A percentile compares a stretch with the other conserved stretches of the same genome.
Conservation (phyloP, 1,284 basidiomycete genomes). For the Tilletiopsis washingtonensis region DNA sequence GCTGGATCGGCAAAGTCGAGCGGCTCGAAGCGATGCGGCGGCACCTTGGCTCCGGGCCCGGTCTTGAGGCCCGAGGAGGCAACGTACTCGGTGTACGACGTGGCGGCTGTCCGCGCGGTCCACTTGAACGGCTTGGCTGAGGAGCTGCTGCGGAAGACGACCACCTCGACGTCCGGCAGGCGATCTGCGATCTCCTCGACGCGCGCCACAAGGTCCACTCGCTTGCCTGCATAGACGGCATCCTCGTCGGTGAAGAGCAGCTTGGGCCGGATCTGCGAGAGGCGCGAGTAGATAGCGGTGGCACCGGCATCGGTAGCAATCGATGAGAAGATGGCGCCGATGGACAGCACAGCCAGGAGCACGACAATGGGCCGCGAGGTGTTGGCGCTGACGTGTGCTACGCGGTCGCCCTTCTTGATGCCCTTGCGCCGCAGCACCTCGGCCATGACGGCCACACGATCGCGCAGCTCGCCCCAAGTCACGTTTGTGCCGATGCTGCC, state of each 20-base stretch:
- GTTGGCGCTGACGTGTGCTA: constrained; percentile 23
- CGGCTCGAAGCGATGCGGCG: constrained; percentile 20
- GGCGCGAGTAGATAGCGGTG: constrained; percentile 25
- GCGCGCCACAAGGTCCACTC: constrained; percentile 22
- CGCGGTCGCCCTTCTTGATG: constrained; percentile 13
- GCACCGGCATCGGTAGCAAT: constrained; percentile 25
- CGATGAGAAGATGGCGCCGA: constrained; percentile 25
- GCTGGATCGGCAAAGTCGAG: constrained; percentile 25
- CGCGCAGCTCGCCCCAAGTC: constrained; percentile 21
- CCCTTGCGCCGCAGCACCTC: constrained; percentile 17
- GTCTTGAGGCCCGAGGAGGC: too few species aligned
- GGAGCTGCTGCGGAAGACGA: too few species aligned
- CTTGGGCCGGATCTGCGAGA: constrained; percentile 44
- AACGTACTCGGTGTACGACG: too few species aligned
- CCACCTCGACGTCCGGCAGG: too few species aligned
- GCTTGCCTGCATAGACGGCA: constrained; percentile 46
- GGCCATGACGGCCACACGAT: constrained; percentile 17
- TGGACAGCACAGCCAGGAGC: constrained; percentile 18
- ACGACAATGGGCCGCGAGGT: constrained; percentile 14
- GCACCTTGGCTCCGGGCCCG: not conserved
- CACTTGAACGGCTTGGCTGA: too few species aligned
- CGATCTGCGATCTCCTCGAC: too few species aligned
- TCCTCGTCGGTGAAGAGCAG: constrained; percentile 47
- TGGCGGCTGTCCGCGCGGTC: too few species aligned
- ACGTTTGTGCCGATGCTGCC: constrained; percentile 4